Evolutionary conservation across 805 yeast species (phyloP).

Genomic region (Peterozyma toletana): DNA sequence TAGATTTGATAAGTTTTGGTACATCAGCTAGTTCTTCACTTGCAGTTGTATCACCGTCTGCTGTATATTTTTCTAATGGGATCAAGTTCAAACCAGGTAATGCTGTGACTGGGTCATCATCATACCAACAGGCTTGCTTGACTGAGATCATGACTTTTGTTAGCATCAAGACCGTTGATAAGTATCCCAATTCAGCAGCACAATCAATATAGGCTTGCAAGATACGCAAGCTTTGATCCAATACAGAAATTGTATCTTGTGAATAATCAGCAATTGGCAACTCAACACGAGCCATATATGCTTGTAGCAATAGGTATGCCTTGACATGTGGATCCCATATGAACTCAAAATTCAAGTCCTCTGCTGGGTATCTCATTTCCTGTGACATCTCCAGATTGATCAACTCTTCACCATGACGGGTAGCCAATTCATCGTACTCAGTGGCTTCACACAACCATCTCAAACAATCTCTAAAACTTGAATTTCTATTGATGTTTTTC

Average conservation of each 20-base stretch:
- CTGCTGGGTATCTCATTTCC: slow-evolving; percentile 57
- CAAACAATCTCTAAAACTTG: slow-evolving; percentile 58
- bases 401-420: slow-evolving; percentile 87
- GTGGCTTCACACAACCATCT: slow-evolving; percentile 49
- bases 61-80: slow-evolving; percentile 12
- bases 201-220: slow-evolving; percentile 90
- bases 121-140: slow-evolving; percentile 86
- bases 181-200: slow-evolving; percentile 75
- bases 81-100: slow-evolving; percentile 39
- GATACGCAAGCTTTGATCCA: slow-evolving; percentile 92
- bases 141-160: slow-evolving; percentile 75
- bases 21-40: slow-evolving; percentile 15
- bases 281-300: slow-evolving; percentile 62
- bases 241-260: slow-evolving; percentile 87
- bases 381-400: slow-evolving; percentile 80
- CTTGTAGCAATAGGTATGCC: slow-evolving; percentile 65
- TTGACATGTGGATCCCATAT: slow-evolving; percentile 89
- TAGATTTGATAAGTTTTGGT: background rate
- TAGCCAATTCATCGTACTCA: slow-evolving; percentile 84
- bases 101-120: slow-evolving; percentile 56
- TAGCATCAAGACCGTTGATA: slow-evolving; percentile 52
- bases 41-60: slow-evolving; percentile 30
- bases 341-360: slow-evolving; percentile 47
- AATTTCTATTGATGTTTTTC: slow-evolving; percentile 35
- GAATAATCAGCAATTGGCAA: slow-evolving; percentile 92